Evolutionary conservation across 805 yeast genomes (phyloP).

Genomic region (Komagataella kurtzmanii): DNA sequence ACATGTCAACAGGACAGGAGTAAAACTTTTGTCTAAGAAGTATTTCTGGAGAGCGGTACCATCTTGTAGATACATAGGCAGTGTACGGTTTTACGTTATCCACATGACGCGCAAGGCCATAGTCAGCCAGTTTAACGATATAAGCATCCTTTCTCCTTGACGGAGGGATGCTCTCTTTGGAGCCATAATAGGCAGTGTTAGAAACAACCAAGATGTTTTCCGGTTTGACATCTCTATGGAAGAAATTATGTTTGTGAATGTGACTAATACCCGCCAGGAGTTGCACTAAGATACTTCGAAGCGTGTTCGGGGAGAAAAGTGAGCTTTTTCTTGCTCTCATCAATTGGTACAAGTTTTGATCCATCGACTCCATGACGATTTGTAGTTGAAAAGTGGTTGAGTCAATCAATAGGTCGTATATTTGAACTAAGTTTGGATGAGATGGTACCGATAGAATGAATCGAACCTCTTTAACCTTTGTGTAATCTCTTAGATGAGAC

Average conservation of each 20-base stretch:
- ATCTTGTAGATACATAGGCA: constrained; percentile 69
- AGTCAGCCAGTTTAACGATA: constrained; percentile 66
- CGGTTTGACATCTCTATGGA: constrained; percentile 90
- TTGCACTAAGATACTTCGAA: constrained; percentile 60
- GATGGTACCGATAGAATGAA: constrained; percentile 58
- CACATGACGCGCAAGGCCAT: constrained; percentile 60
- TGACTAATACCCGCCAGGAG: constrained; percentile 67
- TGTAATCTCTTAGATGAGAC: constrained; percentile 37
- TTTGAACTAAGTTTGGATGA: constrained; percentile 59
- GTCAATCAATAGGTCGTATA: constrained; percentile 74
- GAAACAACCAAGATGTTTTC: constrained; percentile 74
- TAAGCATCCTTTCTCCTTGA: constrained; percentile 29
- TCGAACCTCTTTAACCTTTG: constrained; percentile 49
- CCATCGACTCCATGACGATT: constrained; percentile 84
- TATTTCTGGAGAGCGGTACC: constrained; percentile 82
- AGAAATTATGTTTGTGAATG: constrained; percentile 55
- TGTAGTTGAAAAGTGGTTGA: constrained; percentile 42
- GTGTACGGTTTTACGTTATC: constrained; percentile 45
- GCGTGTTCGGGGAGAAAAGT: constrained; percentile 40
- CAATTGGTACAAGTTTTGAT: constrained; percentile 66
- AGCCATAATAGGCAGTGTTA: constrained; percentile 37
- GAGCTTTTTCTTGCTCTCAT: constrained; percentile 46
- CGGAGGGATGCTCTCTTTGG: constrained; percentile 23
- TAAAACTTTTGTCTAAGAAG: constrained; percentile 48
- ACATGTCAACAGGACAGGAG: constrained; percentile 61